Percentiles rank a stretch among this genome's conserved stretches.
Conservation (phyloP, 805 yeast genomes). For the Saccharomycopsis selenospora region DNA sequence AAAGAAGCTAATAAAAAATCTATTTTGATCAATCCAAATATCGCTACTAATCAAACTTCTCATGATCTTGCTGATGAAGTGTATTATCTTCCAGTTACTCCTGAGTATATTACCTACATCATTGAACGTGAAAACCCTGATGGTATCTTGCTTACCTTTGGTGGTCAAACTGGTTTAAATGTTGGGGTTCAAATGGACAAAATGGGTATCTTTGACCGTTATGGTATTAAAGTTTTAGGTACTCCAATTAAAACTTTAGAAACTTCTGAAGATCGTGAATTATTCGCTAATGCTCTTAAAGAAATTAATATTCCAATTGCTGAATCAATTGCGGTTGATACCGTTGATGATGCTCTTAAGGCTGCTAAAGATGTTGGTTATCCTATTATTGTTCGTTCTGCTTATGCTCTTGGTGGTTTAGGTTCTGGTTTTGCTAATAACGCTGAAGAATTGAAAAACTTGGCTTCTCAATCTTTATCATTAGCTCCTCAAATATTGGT, state of each 20-base stretch:
- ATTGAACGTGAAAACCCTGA: constrained; percentile 96
- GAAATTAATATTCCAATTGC: constrained; percentile 96
- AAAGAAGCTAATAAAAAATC: constrained; percentile 83
- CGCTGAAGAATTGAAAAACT: constrained; percentile 72
- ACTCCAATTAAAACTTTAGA: constrained; percentile 95
- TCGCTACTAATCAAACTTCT: constrained; percentile 95
- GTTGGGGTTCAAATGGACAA: constrained; percentile 93
- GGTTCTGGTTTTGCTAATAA: constrained; percentile 96
- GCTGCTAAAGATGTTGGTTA: constrained; percentile 88
- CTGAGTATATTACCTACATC: constrained; percentile 91
- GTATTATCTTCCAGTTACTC: constrained; percentile 92
- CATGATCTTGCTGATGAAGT: constrained; percentile 93
- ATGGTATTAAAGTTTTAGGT: constrained; percentile 90
- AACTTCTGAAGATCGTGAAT: constrained; percentile 95
- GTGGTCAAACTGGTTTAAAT: constrained; percentile 97
- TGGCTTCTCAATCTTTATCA: constrained; percentile 83
- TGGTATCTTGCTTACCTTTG: constrained; percentile 91
- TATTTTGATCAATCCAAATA: constrained; percentile 87
- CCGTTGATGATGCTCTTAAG: constrained; percentile 83
- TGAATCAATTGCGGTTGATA: constrained; percentile 90
- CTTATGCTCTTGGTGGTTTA: constrained; percentile 93
- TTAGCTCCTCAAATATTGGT: constrained; percentile 92
- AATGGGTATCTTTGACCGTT: constrained; percentile 88
- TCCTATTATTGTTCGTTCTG: constrained; percentile 96
- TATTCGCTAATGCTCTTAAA: constrained; percentile 89